Evolutionary conservation across 164 flowering plant species (phyloP).

Genomic region (Amborella trichopoda): DNA sequence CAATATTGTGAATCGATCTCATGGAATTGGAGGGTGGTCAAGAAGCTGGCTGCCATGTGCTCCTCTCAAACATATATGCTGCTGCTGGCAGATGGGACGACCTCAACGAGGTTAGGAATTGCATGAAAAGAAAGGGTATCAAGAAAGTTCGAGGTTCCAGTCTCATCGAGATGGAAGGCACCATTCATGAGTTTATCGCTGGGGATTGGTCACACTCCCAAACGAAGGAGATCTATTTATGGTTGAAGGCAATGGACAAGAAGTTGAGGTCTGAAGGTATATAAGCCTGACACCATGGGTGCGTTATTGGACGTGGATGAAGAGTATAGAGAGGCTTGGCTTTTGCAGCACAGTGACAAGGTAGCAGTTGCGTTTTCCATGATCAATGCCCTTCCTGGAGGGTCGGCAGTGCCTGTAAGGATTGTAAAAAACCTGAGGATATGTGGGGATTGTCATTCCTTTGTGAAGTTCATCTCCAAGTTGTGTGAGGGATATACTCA

Average conservation of each 20-base stretch:
- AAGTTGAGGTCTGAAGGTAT: slow-evolving; percentile 5
- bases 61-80: slow-evolving; percentile 19
- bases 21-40: slow-evolving; percentile 6
- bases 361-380: slow-evolving; percentile 1
- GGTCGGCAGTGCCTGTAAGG: neutral
- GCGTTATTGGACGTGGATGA: slow-evolving; percentile 1
- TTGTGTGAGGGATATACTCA: too few species aligned
- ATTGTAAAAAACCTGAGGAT: slow-evolving; percentile 5
- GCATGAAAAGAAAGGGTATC: slow-evolving; percentile 5
- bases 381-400: neutral
- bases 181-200: slow-evolving; percentile 4
- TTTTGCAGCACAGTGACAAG: slow-evolving; percentile 1
- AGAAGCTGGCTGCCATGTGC: slow-evolving; percentile 20
- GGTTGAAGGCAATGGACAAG: slow-evolving; percentile 4
- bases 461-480: slow-evolving; percentile 7
- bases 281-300: neutral
- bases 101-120: slow-evolving; percentile 9
- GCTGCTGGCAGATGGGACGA: slow-evolving; percentile 19
- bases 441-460: slow-evolving; percentile 2
- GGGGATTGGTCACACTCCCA: slow-evolving; percentile 2
- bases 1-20: slow-evolving; percentile 11
- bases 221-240: neutral
- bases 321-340: slow-evolving; percentile 3
- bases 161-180: slow-evolving; percentile 7
- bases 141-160: slow-evolving; percentile 19